Base-by-base conservation (phyloP, 805 yeast genomes). In the Candida manassasensis region DNA sequence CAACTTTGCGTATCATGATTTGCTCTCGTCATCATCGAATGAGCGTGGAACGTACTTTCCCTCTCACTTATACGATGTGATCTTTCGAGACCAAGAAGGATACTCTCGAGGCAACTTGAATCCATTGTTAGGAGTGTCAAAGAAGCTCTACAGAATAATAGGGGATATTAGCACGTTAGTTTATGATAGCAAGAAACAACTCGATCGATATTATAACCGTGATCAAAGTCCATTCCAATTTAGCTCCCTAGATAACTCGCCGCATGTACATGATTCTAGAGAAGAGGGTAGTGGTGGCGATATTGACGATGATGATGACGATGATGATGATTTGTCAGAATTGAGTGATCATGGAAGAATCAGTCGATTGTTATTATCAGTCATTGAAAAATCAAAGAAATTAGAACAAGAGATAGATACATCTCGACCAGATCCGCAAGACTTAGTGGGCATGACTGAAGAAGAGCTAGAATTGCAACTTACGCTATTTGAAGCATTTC, bases 1-100 rank as follows among this genome's bases (percentile, higher is more conserved):
- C 6, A 84, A 80, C 55, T 85, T 81, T 58, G 86, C 87, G 1
- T 85, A 84, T 52, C 93, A 84, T 53, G 94, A 84, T 52, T 71
- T 85, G 21, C 64, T 82, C 43, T 76, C 89, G 1, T 72, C 80
- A 31, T 73, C 82, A 8, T 67, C 74, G 1, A 64, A 71, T 36
- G 75, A 77, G 26, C 59, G 84, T 29, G 81, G 81, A 2, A 72
- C 86, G 1, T 79, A 81, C 45, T 83, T 85, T 52, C 71, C 81
- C 0, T 60, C 76, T 15, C 63, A 67, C 14, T 80, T 78, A 29
- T 84, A 84, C 55, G 75, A 77, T 27, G 56, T 63, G 15, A 66
- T 79, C 39, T 68, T 81, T 37, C 40, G 43, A 11, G 68, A 65
- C 37, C 39, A 41, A 3, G 48, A 55, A 12, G 65, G 63, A 2